Evolutionary conservation across 495 filamentous ascomycete genomes (phyloP), one percentile per base, ranked within the genome.

Genomic region (Bathelium albidoporum): DNA sequence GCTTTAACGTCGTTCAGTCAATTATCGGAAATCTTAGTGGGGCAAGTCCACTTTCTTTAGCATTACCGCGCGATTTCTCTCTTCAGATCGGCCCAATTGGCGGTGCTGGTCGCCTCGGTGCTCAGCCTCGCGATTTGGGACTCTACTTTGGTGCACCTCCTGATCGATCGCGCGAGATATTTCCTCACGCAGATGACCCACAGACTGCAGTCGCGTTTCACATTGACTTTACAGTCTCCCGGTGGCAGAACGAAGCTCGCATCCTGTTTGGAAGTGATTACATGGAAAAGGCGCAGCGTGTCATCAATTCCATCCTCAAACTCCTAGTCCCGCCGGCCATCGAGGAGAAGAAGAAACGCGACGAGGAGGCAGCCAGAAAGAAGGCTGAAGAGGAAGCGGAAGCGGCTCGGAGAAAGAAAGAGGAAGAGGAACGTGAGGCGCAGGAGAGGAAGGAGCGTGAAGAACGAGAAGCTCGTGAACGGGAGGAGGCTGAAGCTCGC

Each of bases 181-280:
- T 43, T n/a, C 31, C 36, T 22, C 58, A 62, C 69, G 77, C 65
- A 29, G 80, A 84, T 67, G 84, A 87, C 65, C 83, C 84, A 31
- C 79, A 79, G 31, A 81, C 85, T 65, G 84, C 89, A 12, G 85
- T 90, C 16, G 78, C 83, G 39, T 96, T 96, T 73, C 76, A 79
- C 26, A 80, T 89, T 20, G 82, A 83, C 34, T 77, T 81, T 1
- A 97, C 93, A 12, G 77, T 76, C 44, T 77, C 79, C 44, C 85
- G 94, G 52, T 99, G 95, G 92, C 85, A 88, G 68, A 89, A 96
- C 68, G 94, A 97, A 75, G 89, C 91, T 14, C 86, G 87, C 64
- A 83, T 97, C 73, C 78, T 97, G 1, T 97, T 91, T 73, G 88
- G 87, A 58, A 73, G 73, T 44, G 79, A 76, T 24, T 81, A 87